Conservation (phyloP, 169 alveolate genomes). For the Cryptosporidium meleagridis region DNA sequence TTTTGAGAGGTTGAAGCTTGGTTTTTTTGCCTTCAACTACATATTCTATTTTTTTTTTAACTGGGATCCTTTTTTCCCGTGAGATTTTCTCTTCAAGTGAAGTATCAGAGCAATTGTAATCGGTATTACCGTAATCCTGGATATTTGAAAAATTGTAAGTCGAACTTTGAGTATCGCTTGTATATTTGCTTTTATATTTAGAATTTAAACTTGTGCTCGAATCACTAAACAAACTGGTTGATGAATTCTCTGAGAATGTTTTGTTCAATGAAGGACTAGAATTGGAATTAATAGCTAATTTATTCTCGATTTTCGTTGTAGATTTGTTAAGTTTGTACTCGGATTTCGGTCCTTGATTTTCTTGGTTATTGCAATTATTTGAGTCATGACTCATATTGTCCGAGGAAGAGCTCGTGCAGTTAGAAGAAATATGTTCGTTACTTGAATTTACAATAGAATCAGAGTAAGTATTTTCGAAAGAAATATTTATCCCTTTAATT, state of each 20-base stretch:
- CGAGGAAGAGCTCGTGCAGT: neutral
- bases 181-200: neutral
- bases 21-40: neutral
- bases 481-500: neutral
- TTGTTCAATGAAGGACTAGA: neutral
- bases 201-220: neutral
- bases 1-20: neutral
- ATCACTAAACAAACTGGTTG: constrained; percentile 1
- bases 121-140: no score
- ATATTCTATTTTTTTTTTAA: neutral
- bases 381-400: neutral
- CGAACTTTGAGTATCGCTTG: neutral
- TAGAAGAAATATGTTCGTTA: neutral
- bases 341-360: neutral
- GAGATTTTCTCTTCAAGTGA: neutral
- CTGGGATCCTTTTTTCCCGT: neutral
- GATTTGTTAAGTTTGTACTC: neutral
- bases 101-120: neutral
- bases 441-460: neutral
- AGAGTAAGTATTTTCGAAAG: neutral
- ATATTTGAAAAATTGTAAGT: no score
- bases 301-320: neutral
- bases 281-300: neutral
- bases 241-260: neutral
- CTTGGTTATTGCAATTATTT: neutral